A percentile compares a stretch with the other conserved stretches of the same genome.
Evolutionary conservation across 2,329 filamentous ascomycete genomes (phyloP).

Genomic region (Phaeosphaeria sp.): DNA sequence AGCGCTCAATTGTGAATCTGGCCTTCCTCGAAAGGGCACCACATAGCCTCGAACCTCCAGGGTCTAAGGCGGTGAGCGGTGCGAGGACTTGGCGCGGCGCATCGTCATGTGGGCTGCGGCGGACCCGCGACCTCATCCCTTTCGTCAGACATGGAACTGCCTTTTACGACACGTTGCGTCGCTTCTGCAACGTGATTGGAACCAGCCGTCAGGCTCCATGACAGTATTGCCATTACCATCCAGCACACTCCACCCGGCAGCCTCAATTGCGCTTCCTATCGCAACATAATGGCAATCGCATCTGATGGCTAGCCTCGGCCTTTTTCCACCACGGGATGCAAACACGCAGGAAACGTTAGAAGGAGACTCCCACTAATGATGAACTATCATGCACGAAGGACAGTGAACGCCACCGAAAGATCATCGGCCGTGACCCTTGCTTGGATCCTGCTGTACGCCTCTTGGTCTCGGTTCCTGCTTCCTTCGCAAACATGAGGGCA

Average conservation of each 20-base stretch:
- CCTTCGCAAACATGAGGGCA: no score
- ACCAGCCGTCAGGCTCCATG: neutral
- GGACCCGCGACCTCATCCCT: neutral
- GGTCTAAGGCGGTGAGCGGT: slow-evolving; percentile 34
- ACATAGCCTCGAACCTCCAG: neutral
- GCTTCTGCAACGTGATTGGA: neutral
- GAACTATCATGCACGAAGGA: no score
- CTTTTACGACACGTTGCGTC: neutral
- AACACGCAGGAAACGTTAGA: neutral
- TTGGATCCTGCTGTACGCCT: no score
- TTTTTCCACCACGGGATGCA: neutral
- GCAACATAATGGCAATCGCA: neutral
- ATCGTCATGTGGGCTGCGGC: neutral
- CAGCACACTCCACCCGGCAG: neutral
- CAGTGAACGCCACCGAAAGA: no score
- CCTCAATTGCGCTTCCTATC: neutral
- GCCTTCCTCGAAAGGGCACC: slow-evolving; percentile 22
- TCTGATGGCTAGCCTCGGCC: neutral
- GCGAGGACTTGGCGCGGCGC: slow-evolving; percentile 21
- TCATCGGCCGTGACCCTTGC: no score
- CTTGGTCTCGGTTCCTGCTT: no score
- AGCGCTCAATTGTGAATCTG: slow-evolving; percentile 33
- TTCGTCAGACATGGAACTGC: neutral
- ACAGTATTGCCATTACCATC: neutral
- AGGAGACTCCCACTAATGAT: neutral